phyloP scores from a whole-genome alignment of 805 yeast species.

The Kluyveromyces aestuarii region DNA sequence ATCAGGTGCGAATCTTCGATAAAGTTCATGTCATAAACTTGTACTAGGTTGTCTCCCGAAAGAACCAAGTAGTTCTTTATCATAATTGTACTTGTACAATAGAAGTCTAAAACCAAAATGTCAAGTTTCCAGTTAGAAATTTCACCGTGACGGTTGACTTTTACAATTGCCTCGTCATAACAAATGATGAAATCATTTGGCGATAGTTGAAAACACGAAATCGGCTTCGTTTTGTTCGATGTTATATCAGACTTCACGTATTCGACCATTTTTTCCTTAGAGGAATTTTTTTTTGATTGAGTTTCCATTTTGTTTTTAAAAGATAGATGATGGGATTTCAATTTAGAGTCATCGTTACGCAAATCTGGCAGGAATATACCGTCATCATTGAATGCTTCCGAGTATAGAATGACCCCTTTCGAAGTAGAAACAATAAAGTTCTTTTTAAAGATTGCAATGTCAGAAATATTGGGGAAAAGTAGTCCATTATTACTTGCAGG shows the following conservation, averaged over 20 bases:
- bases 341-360: constrained; percentile 30
- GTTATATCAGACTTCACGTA: constrained; percentile 33
- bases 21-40: constrained; percentile 52
- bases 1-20: constrained; percentile 27
- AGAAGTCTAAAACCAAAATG: constrained; percentile 35
- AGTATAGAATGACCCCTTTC: constrained; percentile 55
- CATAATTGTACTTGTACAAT: constrained; percentile 33
- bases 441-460: constrained; percentile 54
- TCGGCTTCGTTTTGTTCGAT: constrained; percentile 35
- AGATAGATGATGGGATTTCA: constrained; percentile 14
- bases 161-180: constrained; percentile 63
- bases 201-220: constrained; percentile 55
- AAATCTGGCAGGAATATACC: constrained; percentile 51
- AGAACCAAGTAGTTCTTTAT: constrained; percentile 42
- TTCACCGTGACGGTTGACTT: constrained; percentile 50
- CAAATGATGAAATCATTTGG: constrained; percentile 50
- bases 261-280: constrained; percentile 26
- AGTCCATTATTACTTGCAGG: constrained; percentile 48
- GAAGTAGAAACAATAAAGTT: constrained; percentile 59
- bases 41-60: constrained; percentile 58
- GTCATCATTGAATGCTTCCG: constrained; percentile 43
- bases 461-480: constrained; percentile 47
- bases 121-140: constrained; percentile 34
- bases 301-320: constrained; percentile 16
- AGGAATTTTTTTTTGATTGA: constrained; percentile 17